Evolutionary conservation across 768 basidiomycete genomes (phyloP), one percentile per base, ranked within the genome.

Genomic region (Suillus ampliporus): DNA sequence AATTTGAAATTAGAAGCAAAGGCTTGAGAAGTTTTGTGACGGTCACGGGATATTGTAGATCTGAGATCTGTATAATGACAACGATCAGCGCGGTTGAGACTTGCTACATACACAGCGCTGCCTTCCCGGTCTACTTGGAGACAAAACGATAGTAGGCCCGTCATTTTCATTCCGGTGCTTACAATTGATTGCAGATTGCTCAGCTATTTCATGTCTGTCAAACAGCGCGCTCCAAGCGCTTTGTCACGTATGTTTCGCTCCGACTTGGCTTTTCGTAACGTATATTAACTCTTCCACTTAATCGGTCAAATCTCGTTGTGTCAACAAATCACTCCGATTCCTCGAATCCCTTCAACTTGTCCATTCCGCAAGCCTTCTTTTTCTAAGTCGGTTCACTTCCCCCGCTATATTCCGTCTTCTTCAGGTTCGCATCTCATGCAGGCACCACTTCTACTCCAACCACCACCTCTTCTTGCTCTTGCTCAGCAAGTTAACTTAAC

Each of bases 1-100:
- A 50, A 76, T 75, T 75, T 69, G 66, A 74, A 77, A 77, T 75
- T 52, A 57, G 74, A 75, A 75, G 72, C 61, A 35, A 23, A 3
- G 59, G n/a, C n/a, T 64, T 61, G 41, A 66, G 64, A 69, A 65
- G 57, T 60, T 61, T 62, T 47, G 61, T 34, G 61, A 64, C 48
- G 11, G 72, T 71, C 70, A 74, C 74, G 48, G 53, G 2, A 57
- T 50, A n/a, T 28, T 52, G 46, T 63, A 57, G 46, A 69, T 68
- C 67, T 65, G n/a, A 62, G 68, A 65, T 69, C 61, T 67, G n/a
- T n/a, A n/a, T n/a, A n/a, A n/a, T n/a, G n/a, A 56, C 60, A 62
- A 35, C 52, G 61, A 51, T 64, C 60, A 64, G 50, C 47, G 60
- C n/a, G 21, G 37, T 54, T 40, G 26, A 31, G 40, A 34, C 61